phyloP scores from a whole-genome alignment of 192 early-diverging fungal species.

The Spizellomyces sp. region DNA sequence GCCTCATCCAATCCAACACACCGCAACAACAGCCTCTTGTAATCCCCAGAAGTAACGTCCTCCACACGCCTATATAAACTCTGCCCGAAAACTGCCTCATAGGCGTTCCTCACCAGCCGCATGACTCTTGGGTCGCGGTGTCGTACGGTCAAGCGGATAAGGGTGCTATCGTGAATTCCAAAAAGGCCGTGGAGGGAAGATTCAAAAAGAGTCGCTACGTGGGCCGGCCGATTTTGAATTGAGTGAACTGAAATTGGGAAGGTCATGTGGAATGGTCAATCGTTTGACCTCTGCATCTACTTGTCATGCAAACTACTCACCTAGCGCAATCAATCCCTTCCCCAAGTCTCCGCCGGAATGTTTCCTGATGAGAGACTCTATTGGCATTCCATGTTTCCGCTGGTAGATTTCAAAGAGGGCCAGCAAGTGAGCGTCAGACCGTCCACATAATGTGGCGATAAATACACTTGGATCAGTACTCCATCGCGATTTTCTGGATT shows the following conservation, averaged over 20 bases:
- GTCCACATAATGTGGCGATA: slow-evolving; percentile 11
- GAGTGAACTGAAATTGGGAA: slow-evolving; percentile 24
- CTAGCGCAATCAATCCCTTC: slow-evolving; percentile 7
- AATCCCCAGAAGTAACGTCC: slow-evolving; percentile 42
- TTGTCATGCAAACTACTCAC: slow-evolving; percentile 1
- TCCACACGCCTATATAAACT: slow-evolving; percentile 34
- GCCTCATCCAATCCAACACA: slow-evolving; percentile 10
- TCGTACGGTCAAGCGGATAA: slow-evolving; percentile 45
- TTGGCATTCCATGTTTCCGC: slow-evolving; percentile 21
- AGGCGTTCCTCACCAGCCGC: slow-evolving; percentile 34
- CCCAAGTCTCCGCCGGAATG: slow-evolving; percentile 18
- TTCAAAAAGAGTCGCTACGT: slow-evolving; percentile 42
- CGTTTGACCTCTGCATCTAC: background rate
- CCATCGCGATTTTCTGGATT: slow-evolving; percentile 14
- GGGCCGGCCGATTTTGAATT: slow-evolving; percentile 33
- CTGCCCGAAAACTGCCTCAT: slow-evolving; percentile 25
- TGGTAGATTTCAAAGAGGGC: slow-evolving; percentile 17
- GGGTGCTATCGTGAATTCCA: slow-evolving; percentile 39
- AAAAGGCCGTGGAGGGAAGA: slow-evolving; percentile 40
- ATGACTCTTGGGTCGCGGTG: slow-evolving; percentile 40
- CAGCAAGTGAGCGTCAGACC: slow-evolving; percentile 20
- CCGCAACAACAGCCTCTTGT: slow-evolving; percentile 35
- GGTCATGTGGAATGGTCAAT: background rate
- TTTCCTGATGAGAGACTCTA: slow-evolving; percentile 19
- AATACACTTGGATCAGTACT: slow-evolving; percentile 3